These are phyloP conservation scores for Pichia sp. DNA, from an alignment of 1,139 yeast genomes.

Conservation along the genomic window DNA sequence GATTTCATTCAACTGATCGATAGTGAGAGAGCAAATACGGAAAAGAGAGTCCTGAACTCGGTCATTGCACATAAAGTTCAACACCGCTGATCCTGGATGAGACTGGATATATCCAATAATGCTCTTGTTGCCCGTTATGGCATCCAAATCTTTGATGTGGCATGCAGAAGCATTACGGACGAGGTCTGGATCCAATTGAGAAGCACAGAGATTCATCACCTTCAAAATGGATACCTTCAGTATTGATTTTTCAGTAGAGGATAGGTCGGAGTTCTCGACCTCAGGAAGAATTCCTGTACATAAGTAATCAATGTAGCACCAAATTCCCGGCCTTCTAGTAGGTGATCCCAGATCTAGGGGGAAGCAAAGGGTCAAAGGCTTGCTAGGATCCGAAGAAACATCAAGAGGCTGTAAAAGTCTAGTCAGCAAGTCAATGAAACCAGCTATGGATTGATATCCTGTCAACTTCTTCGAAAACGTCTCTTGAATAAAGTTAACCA, in stretches of 20 bases:
- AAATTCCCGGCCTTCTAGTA: conserved; percentile 60
- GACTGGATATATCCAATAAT: conserved; percentile 38
- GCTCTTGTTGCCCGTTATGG: conserved; percentile 35
- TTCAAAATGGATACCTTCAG: conserved; percentile 50
- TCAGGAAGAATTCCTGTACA: conserved; percentile 58
- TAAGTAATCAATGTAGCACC: conserved; percentile 76
- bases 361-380: conserved; percentile 41
- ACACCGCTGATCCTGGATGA: conserved; percentile 63
- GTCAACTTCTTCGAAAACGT: conserved; percentile 12
- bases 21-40: conserved; percentile 46
- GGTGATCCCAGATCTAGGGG: conserved; percentile 60
- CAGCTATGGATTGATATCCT: conserved; percentile 25
- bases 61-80: conserved; percentile 57
- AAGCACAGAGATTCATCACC: conserved; percentile 46
- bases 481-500: conserved; percentile 25
- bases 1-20: conserved; percentile 44
- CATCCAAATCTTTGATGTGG: conserved; percentile 41
- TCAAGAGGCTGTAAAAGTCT: conserved; percentile 31
- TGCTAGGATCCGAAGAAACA: conserved; percentile 27
- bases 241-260: conserved; percentile 32
- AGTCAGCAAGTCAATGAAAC: conserved; percentile 51
- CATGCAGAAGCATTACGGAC: conserved; percentile 43
- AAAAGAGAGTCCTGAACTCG: conserved; percentile 51
- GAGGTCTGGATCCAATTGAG: conserved; percentile 58
- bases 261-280: conserved; percentile 29